Evolutionary conservation across 164 flowering plant genomes (phyloP), one percentile per base, ranked within the genome.

Genomic region (Liquidambar formosana): DNA sequence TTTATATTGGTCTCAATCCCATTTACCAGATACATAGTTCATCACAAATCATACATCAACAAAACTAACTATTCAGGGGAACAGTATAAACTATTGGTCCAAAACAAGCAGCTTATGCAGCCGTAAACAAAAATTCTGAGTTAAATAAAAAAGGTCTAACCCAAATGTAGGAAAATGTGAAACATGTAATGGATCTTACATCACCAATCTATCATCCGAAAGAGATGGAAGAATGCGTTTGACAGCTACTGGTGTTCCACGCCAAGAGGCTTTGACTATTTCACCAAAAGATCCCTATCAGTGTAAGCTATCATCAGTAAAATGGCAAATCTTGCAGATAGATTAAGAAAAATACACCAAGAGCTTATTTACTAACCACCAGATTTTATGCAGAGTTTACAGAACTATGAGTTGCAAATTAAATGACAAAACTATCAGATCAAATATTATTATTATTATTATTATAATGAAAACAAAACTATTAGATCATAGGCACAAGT

Each of bases 211-310:
- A 77, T 96, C 98, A 77, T 93, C 97, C 38, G 98, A 96, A 70
- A 93, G 98, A 60, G 89, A 90, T 69, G 98, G 98, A 80, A 96
- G 98, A 78, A 96, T 93, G 51, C 99, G 93, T 70, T 96, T 93
- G 69, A 96, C 83, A 77, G 99, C 99, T 38, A 96, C 99, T 43
- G 99, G 98, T 67, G 98, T 96, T 78, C 97, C 99, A 57, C 99
- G 91, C 99, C 99, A 96, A 73, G 61, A 48, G 45, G 99, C 99
- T 79, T 79, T 96, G 65, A 93, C 49, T 70, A 96, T 96, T 81
- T 96, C 98, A 66, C 98, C 98, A 72, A 96, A 96, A 57, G 99
- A 96, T 8, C 99, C 99, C 99, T 96, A 59, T 25, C 48, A 67
- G 63, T 22, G 81, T 54, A 58, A 72, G 48, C 44, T 18, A 19